Percentiles rank a stretch among this genome's conserved stretches.
These are phyloP conservation scores for Syncephalastrum monosporum DNA, from an alignment of 371 early-diverging fungal genomes.

Conservation along the genomic window DNA sequence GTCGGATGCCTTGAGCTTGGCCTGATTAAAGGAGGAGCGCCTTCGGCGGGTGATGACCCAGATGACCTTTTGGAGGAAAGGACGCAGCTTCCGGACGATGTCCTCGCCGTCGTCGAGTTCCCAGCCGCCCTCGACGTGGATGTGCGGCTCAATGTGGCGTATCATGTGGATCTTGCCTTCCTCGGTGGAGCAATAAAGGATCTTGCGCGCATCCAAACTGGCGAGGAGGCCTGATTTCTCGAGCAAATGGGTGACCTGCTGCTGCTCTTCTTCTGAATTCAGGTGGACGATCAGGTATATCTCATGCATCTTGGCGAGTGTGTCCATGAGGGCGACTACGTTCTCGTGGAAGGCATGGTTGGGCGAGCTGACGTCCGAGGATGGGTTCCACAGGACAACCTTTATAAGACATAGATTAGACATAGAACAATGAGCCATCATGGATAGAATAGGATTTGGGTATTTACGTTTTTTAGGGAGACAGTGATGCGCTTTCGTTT, in stretches of 20 bases:
- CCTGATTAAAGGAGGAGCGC: constrained; percentile 29
- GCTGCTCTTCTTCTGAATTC: constrained; percentile 36
- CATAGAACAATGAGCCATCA: background rate
- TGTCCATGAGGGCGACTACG: constrained; percentile 22
- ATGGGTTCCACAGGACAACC: constrained; percentile 55
- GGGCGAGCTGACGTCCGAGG: constrained; percentile 44
- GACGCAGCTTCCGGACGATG: constrained; percentile 37
- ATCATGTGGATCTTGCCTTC: constrained; percentile 52
- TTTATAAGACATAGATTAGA: constrained; percentile 8
- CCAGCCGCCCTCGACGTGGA: constrained; percentile 57
- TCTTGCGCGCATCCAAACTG: constrained; percentile 15
- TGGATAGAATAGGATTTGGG: background rate
- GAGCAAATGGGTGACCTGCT: constrained; percentile 28
- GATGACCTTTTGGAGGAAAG: constrained; percentile 37
- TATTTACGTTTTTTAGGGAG: constrained; percentile 46
- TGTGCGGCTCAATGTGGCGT: constrained; percentile 43
- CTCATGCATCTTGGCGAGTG: constrained; percentile 33
- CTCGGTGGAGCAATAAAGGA: constrained; percentile 43
- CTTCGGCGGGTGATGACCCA: constrained; percentile 44
- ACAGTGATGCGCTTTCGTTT: constrained; percentile 32
- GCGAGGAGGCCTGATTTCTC: constrained; percentile 9
- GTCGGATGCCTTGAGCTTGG: constrained; percentile 27
- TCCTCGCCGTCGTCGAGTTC: constrained; percentile 53
- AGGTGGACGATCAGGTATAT: constrained; percentile 44
- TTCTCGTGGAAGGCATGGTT: constrained; percentile 48